A percentile compares a stretch with the other conserved stretches of the same genome.
Evolutionary conservation across 202 grass and related monocot species (phyloP).

Genomic region (Miscanthus sacchariflorus): DNA sequence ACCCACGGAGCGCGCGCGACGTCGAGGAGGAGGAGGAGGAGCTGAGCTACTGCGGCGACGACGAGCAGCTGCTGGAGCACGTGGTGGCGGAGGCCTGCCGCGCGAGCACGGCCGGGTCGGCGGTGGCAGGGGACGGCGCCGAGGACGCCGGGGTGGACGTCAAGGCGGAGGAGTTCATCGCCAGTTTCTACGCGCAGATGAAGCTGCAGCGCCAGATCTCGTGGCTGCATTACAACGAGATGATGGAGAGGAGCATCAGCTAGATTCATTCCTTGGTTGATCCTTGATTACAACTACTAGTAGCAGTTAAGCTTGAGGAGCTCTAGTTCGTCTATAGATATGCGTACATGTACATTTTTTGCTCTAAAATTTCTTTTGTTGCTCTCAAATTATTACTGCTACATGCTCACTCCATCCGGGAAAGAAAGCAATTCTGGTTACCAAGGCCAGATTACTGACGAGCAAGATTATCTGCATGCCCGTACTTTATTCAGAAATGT

Average conservation of each 20-base stretch:
- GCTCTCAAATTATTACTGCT: background rate
- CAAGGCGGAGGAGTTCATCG: constrained; percentile 91
- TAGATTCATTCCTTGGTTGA: background rate
- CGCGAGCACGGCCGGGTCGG: constrained; percentile 5
- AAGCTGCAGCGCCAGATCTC: constrained; percentile 89
- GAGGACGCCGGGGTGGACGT: constrained; percentile 67
- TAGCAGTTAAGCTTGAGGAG: background rate
- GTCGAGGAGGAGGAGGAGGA: constrained; percentile 2
- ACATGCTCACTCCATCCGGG: no score
- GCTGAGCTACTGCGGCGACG: constrained; percentile 7
- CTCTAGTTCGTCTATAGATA: background rate
- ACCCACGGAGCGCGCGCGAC: background rate
- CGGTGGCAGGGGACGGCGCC: background rate
- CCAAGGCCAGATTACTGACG: no score
- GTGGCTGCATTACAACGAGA: constrained; percentile 74
- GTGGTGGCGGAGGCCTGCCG: constrained; percentile 40
- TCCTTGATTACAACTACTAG: background rate
- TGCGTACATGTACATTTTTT: background rate
- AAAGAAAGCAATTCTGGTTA: no score
- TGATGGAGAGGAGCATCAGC: constrained; percentile 69
- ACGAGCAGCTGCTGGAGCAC: constrained; percentile 52
- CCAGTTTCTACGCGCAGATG: constrained; percentile 83
- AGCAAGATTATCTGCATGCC: no score
- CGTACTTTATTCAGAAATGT: no score
- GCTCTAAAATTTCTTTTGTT: background rate